Evolutionary conservation across 106 monocot genomes (phyloP).

Genomic region (Dendrobium huoshanense): DNA sequence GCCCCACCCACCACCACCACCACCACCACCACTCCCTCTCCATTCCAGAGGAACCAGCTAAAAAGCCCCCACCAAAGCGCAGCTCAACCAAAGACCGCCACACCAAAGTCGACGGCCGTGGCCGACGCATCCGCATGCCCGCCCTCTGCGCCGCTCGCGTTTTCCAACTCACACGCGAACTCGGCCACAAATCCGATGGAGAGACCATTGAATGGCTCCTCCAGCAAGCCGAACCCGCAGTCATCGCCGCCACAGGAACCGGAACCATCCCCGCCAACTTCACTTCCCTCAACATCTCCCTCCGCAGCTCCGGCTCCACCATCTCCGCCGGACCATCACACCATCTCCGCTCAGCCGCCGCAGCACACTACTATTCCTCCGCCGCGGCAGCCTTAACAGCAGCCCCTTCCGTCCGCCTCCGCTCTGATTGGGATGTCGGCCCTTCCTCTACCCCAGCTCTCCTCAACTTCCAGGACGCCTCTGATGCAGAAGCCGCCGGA

Average conservation of each 20-base stretch:
- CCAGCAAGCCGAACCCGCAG: slow-evolving; percentile 81
- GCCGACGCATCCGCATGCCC: slow-evolving; percentile 85
- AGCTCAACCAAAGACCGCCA: slow-evolving; percentile 77
- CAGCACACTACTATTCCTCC: slow-evolving; percentile 17
- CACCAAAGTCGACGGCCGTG: slow-evolving; percentile 83
- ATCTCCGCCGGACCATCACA: slow-evolving; percentile 35
- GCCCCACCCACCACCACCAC: background rate
- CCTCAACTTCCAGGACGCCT: slow-evolving; percentile 26
- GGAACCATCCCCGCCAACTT: slow-evolving; percentile 84
- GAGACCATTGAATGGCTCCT: slow-evolving; percentile 93
- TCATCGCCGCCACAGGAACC: slow-evolving; percentile 80
- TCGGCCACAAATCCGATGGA: slow-evolving; percentile 85
- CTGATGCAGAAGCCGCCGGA: slow-evolving; percentile 17
- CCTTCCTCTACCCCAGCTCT: slow-evolving; percentile 19
- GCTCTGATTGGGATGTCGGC: slow-evolving; percentile 5
- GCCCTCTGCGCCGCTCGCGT: slow-evolving; percentile 78
- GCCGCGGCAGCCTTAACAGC: slow-evolving; percentile 5
- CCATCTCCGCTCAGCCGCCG: slow-evolving; percentile 13
- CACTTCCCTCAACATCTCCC: slow-evolving; percentile 70
- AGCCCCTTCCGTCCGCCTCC: slow-evolving; percentile 3
- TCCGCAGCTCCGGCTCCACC: slow-evolving; percentile 49
- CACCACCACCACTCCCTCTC: background rate
- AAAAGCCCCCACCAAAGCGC: slow-evolving; percentile 27
- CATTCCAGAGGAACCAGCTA: slow-evolving; percentile 14
- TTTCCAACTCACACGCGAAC: slow-evolving; percentile 81